A percentile compares a stretch with the other conserved stretches of the same genome.
These are phyloP conservation scores for Didymella arachidicola DNA, from an alignment of 2,329 filamentous ascomycete species.

Conservation along the genomic window DNA sequence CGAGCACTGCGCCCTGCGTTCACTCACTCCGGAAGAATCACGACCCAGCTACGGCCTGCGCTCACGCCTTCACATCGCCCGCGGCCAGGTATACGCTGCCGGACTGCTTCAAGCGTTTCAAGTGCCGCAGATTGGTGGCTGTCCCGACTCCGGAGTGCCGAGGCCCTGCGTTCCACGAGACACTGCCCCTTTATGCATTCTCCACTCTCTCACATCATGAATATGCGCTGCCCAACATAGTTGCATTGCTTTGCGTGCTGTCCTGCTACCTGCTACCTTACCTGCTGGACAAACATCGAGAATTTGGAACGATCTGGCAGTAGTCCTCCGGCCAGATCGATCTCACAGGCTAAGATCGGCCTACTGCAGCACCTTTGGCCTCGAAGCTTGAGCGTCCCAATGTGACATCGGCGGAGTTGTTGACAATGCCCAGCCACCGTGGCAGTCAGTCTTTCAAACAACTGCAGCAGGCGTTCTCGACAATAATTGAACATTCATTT, in stretches of 20 bases:
- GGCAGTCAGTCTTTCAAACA: conserved; percentile 1
- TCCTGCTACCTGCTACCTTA: background rate
- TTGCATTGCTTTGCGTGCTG: conserved; percentile 1
- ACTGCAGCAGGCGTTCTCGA: background rate
- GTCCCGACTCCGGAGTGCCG: conserved; percentile 30
- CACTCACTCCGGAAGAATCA: conserved; percentile 11
- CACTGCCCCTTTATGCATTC: conserved; percentile 38
- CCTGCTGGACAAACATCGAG: background rate
- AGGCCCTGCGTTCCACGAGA: conserved; percentile 23
- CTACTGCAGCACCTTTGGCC: conserved; percentile 9
- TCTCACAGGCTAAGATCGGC: conserved; percentile 22
- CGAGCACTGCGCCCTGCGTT: conserved; percentile 14
- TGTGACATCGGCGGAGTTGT: conserved; percentile 18
- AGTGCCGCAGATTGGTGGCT: conserved; percentile 27
- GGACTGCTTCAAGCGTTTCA: conserved; percentile 30
- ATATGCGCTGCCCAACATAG: conserved; percentile 9
- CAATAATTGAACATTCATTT: background rate
- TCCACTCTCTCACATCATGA: conserved; percentile 12
- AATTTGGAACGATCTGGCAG: conserved; percentile 9
- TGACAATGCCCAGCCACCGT: conserved; percentile 18
- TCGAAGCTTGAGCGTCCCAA: conserved; percentile 12
- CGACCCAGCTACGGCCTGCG: conserved; percentile 20
- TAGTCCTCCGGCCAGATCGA: conserved; percentile 12
- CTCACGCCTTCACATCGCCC: conserved; percentile 5
- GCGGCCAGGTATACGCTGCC: conserved; percentile 17